Evolutionary conservation across 1,139 yeast genomes (phyloP).

Genomic region (Lodderomyces theae): DNA sequence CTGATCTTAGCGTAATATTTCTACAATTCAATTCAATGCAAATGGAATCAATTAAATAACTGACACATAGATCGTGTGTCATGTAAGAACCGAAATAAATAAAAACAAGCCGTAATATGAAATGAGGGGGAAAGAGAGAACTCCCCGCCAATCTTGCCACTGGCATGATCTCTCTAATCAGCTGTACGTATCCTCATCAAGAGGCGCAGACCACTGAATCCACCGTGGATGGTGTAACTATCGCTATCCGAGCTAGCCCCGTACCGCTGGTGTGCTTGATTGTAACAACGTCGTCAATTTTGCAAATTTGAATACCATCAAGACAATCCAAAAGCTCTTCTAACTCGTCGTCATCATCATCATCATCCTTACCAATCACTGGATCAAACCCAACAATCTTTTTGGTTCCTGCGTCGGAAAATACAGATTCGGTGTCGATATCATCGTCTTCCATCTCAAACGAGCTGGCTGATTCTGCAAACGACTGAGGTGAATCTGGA

Average conservation of each 20-base stretch:
- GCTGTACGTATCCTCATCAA: not conserved
- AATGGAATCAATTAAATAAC: not conserved
- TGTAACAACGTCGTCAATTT: conserved; percentile 2
- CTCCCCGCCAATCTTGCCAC: no score
- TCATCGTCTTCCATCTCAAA: conserved; percentile 5
- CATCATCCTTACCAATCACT: not conserved
- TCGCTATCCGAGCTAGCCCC: not conserved
- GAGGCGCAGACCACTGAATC: not conserved
- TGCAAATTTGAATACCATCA: not conserved
- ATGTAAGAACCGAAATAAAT: not conserved
- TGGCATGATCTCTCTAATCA: not conserved
- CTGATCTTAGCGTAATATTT: no score
- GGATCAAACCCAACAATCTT: not conserved
- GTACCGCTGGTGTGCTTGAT: not conserved
- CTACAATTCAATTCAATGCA: not conserved
- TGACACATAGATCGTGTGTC: no score
- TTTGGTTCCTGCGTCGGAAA: not conserved
- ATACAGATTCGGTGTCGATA: conserved; percentile 1
- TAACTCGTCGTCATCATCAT: conserved; percentile 1
- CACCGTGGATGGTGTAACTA: not conserved
- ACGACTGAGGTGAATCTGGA: conserved; percentile 1
- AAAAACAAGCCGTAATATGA: not conserved
- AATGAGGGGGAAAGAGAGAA: not conserved
- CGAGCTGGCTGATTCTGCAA: conserved; percentile 3
- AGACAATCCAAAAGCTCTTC: not conserved